A percentile compares a stretch with the other conserved stretches of the same genome.
Conservation (phyloP, 2,329 filamentous ascomycete genomes). For the Hortaea sp. region DNA sequence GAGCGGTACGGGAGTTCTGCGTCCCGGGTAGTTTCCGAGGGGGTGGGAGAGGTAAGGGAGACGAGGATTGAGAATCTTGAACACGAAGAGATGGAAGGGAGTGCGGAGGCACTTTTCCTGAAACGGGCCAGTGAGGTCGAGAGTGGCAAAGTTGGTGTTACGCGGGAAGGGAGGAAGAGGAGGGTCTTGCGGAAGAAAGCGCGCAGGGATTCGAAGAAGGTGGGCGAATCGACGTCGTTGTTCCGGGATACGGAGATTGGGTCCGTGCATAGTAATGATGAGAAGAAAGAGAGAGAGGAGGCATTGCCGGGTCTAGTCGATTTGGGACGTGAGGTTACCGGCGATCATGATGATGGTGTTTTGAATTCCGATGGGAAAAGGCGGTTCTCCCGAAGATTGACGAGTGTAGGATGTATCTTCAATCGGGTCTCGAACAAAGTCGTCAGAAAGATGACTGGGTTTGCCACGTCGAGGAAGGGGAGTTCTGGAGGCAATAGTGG, state of each 20-base stretch:
- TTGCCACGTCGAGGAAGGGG: no score
- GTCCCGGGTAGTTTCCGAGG: neutral
- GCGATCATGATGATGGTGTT: no score
- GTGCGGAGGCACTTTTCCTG: neutral
- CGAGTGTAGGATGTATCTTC: no score
- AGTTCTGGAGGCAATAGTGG: no score
- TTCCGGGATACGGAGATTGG: neutral
- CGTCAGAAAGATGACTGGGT: no score
- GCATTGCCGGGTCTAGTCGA: no score
- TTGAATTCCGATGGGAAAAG: no score
- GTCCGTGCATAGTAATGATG: neutral
- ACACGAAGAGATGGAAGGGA: neutral
- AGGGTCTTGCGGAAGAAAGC: neutral
- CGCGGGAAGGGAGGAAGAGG: neutral
- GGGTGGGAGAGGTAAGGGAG: neutral
- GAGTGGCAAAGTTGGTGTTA: neutral
- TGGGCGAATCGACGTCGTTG: neutral
- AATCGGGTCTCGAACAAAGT: no score
- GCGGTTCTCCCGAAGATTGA: no score
- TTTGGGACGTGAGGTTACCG: no score
- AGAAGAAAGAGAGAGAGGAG: no score
- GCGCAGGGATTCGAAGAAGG: neutral
- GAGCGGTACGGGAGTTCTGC: neutral
- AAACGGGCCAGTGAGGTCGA: neutral
- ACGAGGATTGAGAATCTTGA: neutral